Evolutionary conservation across 495 filamentous ascomycete genomes (phyloP), one percentile per base, ranked within the genome.

Genomic region (Clavariopsis aquatica): DNA sequence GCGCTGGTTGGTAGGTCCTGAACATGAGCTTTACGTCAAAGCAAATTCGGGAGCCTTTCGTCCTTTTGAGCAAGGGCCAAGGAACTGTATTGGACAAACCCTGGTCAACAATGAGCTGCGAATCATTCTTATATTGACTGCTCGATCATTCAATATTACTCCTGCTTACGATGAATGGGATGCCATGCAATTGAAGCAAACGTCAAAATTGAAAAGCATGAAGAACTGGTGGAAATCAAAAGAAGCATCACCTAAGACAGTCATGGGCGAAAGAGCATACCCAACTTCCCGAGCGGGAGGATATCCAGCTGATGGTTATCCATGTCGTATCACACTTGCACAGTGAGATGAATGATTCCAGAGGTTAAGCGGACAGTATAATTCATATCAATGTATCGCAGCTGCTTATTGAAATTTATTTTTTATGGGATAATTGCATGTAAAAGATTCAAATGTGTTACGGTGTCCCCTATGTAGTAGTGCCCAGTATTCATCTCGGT

Each of bases 41-140:
- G 27, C 26, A 23, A 1, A 9, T 29, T 24, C n/a, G 3, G 34
- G 45, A 4, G 36, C 60, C 0, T 68, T n/a, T 22, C 49, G 59
- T 8, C 52, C 65, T 1, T 68, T 68, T 31, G 65, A 64, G 51
- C 41, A 74, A 15, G 83, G 83, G 0, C 79, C 82, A 17, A 63
- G 83, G 7, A 77, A 75, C 34, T 86, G 84, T 64, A 80, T 85
- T 23, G 83, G 84, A 0, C 79, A 84, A 70, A 84, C 70, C 67
- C 81, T 19, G 5, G 52, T 49, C n/a, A 17, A 31, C 20, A 56
- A 49, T 28, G 64, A 67, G 31, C 46, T 67, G 5, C 75, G 75
- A 49, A 67, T 83, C 41, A 70, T 79, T n/a, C 45, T 83, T 19
- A 80, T 76, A 0, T 58, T 84, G 60, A 78, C 73, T 10, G 62